Base-by-base conservation (phyloP, 1,139 yeast species). In the Torulaspora pretoriensis region DNA sequence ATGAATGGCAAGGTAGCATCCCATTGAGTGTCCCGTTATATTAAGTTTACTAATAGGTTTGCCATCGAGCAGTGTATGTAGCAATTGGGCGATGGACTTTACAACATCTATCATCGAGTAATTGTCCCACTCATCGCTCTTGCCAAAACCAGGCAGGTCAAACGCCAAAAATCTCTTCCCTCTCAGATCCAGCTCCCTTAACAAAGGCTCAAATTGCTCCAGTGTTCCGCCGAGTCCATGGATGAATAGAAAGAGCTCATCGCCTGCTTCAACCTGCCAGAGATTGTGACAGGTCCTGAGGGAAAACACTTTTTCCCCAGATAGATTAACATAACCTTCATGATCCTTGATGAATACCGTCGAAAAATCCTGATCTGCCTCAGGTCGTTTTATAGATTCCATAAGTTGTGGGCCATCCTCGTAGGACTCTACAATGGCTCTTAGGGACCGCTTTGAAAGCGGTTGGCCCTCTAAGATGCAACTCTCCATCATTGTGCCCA, bases 171-270 rank as follows among this genome's bases (percentile, higher is more conserved):
- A 61, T 1, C 37, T 33, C 17, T 45, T 68, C 52, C 77, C 81
- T 54, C 72, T 70, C 48, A 74, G 77, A 30, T 81, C 70, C 38
- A 80, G 69, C 32, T 78, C 67, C n/a, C 74, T 78, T 67, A 81
- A 67, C 41, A 81, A 67, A 0, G 84, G 80, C 57, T 81, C 87
- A 58, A 82, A 82, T 57, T 83, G 89, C 7, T 86, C 77, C 67
- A 81, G 68, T 53, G 78, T 84, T 2, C 90, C 90, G 2, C 89
- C 89, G 38, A 83, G 57, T 0, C 90, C 90, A 66, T 81, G 89
- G 16, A 83, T 59, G 49, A 81, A 78, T 4, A 82, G 64, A 17
- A 79, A 56, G 5, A 80, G 64, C 24, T 35, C 50, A 13, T 46
- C 49, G 8, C 33, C 43, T 19, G 33, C 35, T 3, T 29, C 33